Base-by-base conservation (phyloP, 2,329 filamentous ascomycete species). In the Beauveria medogensis region DNA sequence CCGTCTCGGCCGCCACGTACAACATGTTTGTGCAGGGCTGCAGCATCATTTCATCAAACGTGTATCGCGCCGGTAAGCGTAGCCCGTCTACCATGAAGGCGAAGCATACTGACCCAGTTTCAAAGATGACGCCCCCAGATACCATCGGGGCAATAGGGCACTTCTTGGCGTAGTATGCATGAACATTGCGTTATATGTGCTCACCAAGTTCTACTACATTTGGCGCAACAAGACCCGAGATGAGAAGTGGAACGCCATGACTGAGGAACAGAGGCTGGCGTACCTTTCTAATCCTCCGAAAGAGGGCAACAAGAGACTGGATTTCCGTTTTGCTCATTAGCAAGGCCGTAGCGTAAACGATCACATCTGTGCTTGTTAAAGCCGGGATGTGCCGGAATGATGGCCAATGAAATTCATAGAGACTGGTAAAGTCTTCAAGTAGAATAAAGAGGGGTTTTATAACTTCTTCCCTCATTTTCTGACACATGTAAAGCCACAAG, bases 1-100 rank as follows among this genome's bases (percentile, higher is more conserved):
- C 83, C 0, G 80, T 87, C 1, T 80, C 81, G 0, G 79, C 80
- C 1, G 82, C 82, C 1, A 69, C 84, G 18, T 86, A 85, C 69
- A 86, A 85, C 64, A 75, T 75, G 70, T 70, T 65, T 41, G 69
- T 72, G 5, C 70, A 74, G 73, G 69, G 67, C 2, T 67, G 69
- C 7, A 67, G 64, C 34, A 73, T 76, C 16, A 72, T 72, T 24
- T 63, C 66, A 1, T 65, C 69, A 3, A 68, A 75, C 60, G 77
- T 60, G n/a, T 60, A 53, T 46, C 57, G 48, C 26, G 26, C 37
- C 3, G 57, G 66, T 66, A n/a, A 50, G 60, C 30, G 14, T 12
- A 22, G 79, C 16, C 80, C 14, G 7, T 14, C 3, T 28, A 10
- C 20, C 62, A 54, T 6, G 57, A 18, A 37, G 9, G 6, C 6